phyloP scores from a whole-genome alignment of 129 eudicot genomes.

The Rutidosis leptorrhynchoides region DNA sequence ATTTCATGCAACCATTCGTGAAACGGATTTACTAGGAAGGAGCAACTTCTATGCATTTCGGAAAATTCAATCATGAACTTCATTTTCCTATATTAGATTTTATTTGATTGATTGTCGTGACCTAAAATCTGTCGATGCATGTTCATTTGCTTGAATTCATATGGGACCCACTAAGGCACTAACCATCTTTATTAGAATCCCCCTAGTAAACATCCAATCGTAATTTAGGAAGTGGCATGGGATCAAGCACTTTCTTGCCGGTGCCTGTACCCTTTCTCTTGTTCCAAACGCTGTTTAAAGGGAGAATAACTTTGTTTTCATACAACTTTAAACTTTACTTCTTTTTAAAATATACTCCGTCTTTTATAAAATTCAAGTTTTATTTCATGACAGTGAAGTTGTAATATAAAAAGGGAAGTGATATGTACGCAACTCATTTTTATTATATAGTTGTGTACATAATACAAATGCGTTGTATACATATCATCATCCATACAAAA shows the following conservation, averaged over 20 bases:
- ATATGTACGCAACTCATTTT: too few species aligned
- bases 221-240: constrained; percentile 22
- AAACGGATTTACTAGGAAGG: not conserved
- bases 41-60: constrained; percentile 14
- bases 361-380: too few species aligned
- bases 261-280: constrained; percentile 17
- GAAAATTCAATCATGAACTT: not conserved
- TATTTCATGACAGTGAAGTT: too few species aligned
- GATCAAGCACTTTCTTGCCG: constrained; percentile 12
- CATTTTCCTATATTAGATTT: not conserved
- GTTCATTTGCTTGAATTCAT: not conserved
- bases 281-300: not conserved
- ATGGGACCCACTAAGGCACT: constrained; percentile 22
- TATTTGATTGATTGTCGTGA: constrained; percentile 5
- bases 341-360: too few species aligned
- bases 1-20: not conserved
- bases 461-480: too few species aligned
- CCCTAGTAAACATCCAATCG: too few species aligned
- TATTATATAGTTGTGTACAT: too few species aligned
- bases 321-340: too few species aligned
- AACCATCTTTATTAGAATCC: not conserved
- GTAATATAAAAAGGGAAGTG: too few species aligned
- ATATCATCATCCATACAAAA: too few species aligned
- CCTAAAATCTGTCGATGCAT: constrained; percentile 11
- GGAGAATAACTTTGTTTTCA: constrained; percentile 7